Evolutionary conservation across 371 early-diverging fungal species (phyloP).

Genomic region (Capillidium rhysosporum): DNA sequence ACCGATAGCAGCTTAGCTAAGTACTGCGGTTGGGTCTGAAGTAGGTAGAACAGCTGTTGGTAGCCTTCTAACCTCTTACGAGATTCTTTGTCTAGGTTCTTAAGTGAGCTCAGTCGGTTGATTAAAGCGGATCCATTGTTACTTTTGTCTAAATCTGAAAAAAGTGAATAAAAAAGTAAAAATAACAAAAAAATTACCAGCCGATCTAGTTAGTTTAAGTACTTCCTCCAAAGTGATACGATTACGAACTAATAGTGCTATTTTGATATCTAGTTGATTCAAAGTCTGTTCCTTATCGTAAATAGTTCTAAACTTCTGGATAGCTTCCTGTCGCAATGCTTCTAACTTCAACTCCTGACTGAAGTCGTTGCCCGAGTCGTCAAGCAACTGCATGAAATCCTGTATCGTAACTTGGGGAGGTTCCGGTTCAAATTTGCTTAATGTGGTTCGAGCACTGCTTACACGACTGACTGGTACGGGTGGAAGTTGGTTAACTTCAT

Average conservation of each 20-base stretch:
- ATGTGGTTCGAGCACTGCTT: neutral
- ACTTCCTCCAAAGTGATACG: slow-evolving; percentile 88
- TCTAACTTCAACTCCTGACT: slow-evolving; percentile 83
- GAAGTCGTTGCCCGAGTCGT: slow-evolving; percentile 79
- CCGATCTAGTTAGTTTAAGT: neutral
- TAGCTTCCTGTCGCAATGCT: slow-evolving; percentile 56
- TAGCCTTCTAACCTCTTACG: slow-evolving; percentile 54
- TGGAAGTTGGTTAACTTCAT: no score
- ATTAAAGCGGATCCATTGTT: neutral
- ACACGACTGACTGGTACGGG: neutral
- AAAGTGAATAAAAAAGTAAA: no score
- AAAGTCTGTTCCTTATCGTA: slow-evolving; percentile 57
- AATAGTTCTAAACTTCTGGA: slow-evolving; percentile 80
- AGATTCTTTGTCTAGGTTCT: slow-evolving; percentile 67
- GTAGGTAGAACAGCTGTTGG: slow-evolving; percentile 80
- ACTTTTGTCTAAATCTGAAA: neutral
- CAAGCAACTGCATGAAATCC: slow-evolving; percentile 72
- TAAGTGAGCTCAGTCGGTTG: slow-evolving; percentile 15
- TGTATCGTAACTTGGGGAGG: slow-evolving; percentile 47
- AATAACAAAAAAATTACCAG: neutral
- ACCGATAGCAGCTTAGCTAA: slow-evolving; percentile 69
- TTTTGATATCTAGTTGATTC: slow-evolving; percentile 87
- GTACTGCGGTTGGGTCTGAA: slow-evolving; percentile 93
- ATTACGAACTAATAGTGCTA: slow-evolving; percentile 91
- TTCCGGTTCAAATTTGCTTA: neutral